Evolutionary conservation across 2,329 filamentous ascomycete species (phyloP).

Genomic region (Rutstroemia sp.): DNA sequence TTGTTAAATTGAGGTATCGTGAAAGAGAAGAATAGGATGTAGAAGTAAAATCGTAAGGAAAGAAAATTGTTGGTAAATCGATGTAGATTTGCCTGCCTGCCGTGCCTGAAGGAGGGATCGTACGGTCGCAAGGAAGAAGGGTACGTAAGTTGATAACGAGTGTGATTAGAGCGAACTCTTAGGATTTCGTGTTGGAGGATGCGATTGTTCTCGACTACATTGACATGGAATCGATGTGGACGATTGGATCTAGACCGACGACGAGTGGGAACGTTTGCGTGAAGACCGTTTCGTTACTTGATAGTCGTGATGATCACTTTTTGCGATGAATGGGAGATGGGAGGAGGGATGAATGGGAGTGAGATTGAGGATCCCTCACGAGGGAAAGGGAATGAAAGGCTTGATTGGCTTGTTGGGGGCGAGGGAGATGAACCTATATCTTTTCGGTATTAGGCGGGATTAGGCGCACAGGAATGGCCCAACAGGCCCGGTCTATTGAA

Average conservation of each 20-base stretch:
- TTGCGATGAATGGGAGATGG: too few relatives aligned
- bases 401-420: too few relatives aligned
- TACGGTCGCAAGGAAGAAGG: neutral
- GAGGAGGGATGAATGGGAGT: too few relatives aligned
- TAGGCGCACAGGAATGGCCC: too few relatives aligned
- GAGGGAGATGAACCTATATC: too few relatives aligned
- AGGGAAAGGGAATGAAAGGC: too few relatives aligned
- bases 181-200: neutral
- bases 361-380: too few relatives aligned
- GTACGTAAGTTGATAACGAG: neutral
- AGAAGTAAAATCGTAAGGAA: neutral
- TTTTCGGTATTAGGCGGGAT: too few relatives aligned
- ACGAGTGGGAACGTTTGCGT: too few relatives aligned
- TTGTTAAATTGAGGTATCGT: neutral
- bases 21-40: neutral
- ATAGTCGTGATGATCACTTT: neutral
- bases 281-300: neutral
- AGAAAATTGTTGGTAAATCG: neutral
- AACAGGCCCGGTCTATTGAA: too few relatives aligned
- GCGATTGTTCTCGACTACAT: neutral
- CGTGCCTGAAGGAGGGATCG: neutral
- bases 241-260: neutral
- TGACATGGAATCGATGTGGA: neutral
- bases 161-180: neutral
- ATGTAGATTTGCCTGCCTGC: neutral